Evolutionary conservation across 257 asterid species (phyloP).

Genomic region (Plantago major): DNA sequence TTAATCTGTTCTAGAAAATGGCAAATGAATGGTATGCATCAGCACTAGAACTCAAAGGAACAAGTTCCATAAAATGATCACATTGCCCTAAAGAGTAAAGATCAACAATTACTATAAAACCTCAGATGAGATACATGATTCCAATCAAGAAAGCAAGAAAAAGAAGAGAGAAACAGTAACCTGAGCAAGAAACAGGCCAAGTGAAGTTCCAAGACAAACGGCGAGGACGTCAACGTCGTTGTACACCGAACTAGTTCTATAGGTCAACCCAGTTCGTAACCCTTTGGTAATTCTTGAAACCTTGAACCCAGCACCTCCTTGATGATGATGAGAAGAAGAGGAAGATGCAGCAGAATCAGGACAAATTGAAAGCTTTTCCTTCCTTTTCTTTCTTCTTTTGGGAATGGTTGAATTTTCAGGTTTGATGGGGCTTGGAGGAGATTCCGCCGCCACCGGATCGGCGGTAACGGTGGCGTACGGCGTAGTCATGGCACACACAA

Average conservation of each 20-base stretch:
- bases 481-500: constrained; percentile 31
- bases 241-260: constrained; percentile 19
- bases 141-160: neutral
- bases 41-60: neutral
- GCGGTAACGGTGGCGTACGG: constrained; percentile 31
- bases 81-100: neutral
- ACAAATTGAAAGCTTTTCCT: constrained; percentile 21
- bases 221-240: constrained; percentile 67
- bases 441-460: constrained; percentile 20
- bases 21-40: neutral
- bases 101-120: neutral
- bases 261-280: constrained; percentile 37
- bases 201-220: constrained; percentile 86
- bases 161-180: constrained; percentile 22
- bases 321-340: constrained; percentile 41
- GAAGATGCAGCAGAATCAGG: constrained; percentile 23
- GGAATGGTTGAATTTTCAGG: constrained; percentile 13
- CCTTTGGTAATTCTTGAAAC: constrained; percentile 43
- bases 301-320: constrained; percentile 45
- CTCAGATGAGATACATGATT: neutral
- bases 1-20: neutral
- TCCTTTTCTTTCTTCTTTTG: constrained; percentile 32
- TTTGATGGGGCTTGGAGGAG: constrained; percentile 12
- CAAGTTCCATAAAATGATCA: neutral
- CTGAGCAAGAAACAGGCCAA: constrained; percentile 84